A percentile compares a stretch with the other conserved stretches of the same genome.
Evolutionary conservation across 352 stramenopile species (phyloP).

Genomic region (Phytophthora pini): DNA sequence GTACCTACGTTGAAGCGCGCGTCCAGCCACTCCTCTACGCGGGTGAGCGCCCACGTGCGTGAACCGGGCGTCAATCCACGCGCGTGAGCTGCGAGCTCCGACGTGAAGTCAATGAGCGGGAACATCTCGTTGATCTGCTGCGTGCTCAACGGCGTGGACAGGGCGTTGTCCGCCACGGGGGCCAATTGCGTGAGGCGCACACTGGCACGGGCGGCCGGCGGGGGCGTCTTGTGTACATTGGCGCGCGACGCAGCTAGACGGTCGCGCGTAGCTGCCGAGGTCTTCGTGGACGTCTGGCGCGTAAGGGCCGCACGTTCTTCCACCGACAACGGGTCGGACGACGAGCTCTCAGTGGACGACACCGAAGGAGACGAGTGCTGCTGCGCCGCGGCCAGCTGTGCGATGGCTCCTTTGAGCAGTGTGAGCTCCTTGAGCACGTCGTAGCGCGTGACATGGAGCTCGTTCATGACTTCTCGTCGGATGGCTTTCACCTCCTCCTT

Average conservation of each 20-base stretch:
- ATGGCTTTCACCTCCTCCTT: conserved; percentile 74
- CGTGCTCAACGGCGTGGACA: conserved; percentile 68
- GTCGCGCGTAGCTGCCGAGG: conserved; percentile 56
- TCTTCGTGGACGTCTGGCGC: conserved; percentile 52
- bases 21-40: conserved; percentile 82
- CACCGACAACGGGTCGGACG: conserved; percentile 41
- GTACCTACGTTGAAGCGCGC: conserved; percentile 66
- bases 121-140: conserved; percentile 88
- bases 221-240: conserved; percentile 24
- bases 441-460: conserved; percentile 84
- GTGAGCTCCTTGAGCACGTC: conserved; percentile 87
- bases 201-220: conserved; percentile 26
- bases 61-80: conserved; percentile 51
- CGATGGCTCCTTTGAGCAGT: conserved; percentile 81
- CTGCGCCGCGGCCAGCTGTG: conserved; percentile 50
- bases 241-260: conserved; percentile 55
- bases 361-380: conserved; percentile 16
- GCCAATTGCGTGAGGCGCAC: conserved; percentile 67
- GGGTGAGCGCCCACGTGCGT: conserved; percentile 70
- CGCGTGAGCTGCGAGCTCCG: conserved; percentile 54
- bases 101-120: conserved; percentile 71
- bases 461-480: conserved; percentile 84
- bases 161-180: conserved; percentile 67
- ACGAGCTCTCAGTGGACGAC: conserved; percentile 33
- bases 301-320: conserved; percentile 55